These are phyloP conservation scores for Hypholoma fasciculare DNA, from an alignment of 768 basidiomycete genomes.

Conservation along the genomic window DNA sequence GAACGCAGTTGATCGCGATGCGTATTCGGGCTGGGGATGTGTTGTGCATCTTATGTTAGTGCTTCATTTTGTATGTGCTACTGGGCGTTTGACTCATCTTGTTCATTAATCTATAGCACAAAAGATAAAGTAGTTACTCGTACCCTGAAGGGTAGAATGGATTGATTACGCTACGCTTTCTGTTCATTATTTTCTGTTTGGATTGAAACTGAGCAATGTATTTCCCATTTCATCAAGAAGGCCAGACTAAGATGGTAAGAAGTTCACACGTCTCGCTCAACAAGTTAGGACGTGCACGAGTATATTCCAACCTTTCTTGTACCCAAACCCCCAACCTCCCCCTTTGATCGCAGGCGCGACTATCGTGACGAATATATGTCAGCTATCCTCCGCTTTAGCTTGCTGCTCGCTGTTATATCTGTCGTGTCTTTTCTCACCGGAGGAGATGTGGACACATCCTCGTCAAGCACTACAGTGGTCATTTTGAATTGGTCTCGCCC, in stretches of 20 bases:
- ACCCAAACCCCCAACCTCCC: no score
- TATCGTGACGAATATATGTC: slow-evolving; percentile 14
- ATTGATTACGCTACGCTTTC: slow-evolving; percentile 44
- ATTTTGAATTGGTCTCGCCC: slow-evolving; percentile 71
- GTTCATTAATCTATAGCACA: slow-evolving; percentile 42
- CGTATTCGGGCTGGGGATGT: slow-evolving; percentile 96
- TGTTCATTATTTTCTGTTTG: slow-evolving; percentile 10
- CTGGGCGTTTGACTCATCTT: neutral
- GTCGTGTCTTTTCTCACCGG: slow-evolving; percentile 4
- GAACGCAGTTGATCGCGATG: slow-evolving; percentile 95
- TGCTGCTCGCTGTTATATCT: slow-evolving; percentile 3
- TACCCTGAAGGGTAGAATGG: slow-evolving; percentile 90
- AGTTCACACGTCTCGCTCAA: neutral
- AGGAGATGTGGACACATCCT: neutral
- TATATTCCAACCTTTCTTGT: no score
- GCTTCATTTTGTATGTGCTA: slow-evolving; percentile 11
- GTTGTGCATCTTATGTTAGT: slow-evolving; percentile 93
- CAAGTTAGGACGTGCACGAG: neutral
- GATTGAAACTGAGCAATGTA: slow-evolving; percentile 12
- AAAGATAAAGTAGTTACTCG: slow-evolving; percentile 80
- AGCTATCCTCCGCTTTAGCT: neutral
- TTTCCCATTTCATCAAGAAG: slow-evolving; percentile 5
- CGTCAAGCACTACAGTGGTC: slow-evolving; percentile 48
- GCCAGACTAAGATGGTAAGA: neutral
- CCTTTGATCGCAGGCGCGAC: no score